A percentile compares a stretch with the other conserved stretches of the same genome.
These are phyloP conservation scores for Fusarium transvaalense DNA, from an alignment of 2,329 filamentous ascomycete genomes.

Conservation along the genomic window DNA sequence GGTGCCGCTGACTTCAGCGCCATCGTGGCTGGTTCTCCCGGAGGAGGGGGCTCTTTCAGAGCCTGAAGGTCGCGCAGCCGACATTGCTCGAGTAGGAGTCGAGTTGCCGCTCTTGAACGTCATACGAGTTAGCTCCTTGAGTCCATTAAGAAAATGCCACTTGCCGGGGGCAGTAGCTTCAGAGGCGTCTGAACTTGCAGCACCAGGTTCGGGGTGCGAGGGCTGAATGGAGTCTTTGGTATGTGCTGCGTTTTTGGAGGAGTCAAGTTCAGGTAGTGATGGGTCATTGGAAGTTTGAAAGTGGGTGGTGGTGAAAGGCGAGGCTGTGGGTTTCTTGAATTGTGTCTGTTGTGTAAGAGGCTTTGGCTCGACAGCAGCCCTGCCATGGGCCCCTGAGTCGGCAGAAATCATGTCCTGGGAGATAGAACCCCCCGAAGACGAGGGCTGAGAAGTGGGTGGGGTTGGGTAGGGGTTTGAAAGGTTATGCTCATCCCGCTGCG, in stretches of 20 bases:
- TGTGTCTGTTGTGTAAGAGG: constrained; percentile 38
- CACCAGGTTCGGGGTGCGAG: constrained; percentile 56
- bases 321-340: constrained; percentile 41
- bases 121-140: constrained; percentile 89
- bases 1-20: constrained; percentile 63
- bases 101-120: constrained; percentile 90
- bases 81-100: constrained; percentile 89
- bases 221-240: constrained; percentile 39
- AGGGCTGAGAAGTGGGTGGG: constrained; percentile 66
- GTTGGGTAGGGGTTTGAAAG: constrained; percentile 64
- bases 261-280: constrained; percentile 39
- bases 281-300: constrained; percentile 45
- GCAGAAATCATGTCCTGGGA: constrained; percentile 47
- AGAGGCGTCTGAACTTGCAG: constrained; percentile 63
- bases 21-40: constrained; percentile 57
- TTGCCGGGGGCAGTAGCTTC: constrained; percentile 58
- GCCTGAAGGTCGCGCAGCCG: constrained; percentile 68
- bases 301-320: constrained; percentile 48
- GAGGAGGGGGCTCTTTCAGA: constrained; percentile 58
- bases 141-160: constrained; percentile 75
- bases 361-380: constrained; percentile 40
- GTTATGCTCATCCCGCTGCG: constrained; percentile 42
- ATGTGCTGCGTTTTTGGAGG: constrained; percentile 36
- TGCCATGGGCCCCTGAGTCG: constrained; percentile 43
- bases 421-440: constrained; percentile 54